Base-by-base conservation (phyloP, 345 rosid species). In the Linum tenue region DNA sequence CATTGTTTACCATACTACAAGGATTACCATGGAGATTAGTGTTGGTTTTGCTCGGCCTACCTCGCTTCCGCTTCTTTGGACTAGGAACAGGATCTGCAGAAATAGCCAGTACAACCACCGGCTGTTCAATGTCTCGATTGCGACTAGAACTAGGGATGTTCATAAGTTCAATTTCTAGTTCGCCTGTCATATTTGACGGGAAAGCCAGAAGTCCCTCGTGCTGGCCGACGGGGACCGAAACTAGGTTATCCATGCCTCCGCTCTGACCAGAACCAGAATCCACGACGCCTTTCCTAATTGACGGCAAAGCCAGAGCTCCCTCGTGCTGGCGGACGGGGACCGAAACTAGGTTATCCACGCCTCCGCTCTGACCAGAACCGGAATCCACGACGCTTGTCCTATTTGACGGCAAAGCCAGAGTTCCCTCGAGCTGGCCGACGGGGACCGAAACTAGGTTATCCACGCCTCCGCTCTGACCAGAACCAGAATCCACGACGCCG, bases 1-100 rank as follows among this genome's bases (percentile, higher is more conserved):
- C 67, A 56, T 72, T 67, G 67, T 39, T 72, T 37, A 22, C 31
- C 31, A 22, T 50, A 14, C 12, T 44, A 44, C 51, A 5, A 22
- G 31, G 3, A 22, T 37, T 17, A 22, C 38, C 37, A n/a, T 37
- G 9, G 3, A 16, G 37, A 72, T 58, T 64, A 56, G 56, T 74
- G 56, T 40, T 67, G 57, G 69, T 75, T 79, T 68, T 89, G 39
- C 78, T 78, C 39, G 91, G 94, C 76, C 88, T 74, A 58, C 86
- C 94, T 66, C 84, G 86, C 75, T 75, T 90, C 84, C 84, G 65
- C 69, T 76, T 85, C n/a, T 55, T 70, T 12, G 16, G 0, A 56
- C 9, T 22, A 22, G 31, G 31, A 22, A 22, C 39, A 9, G 61
- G 51, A 48, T 72, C 60, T 0, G 43, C 60, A 44, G 39, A 39